Evolutionary conservation across 805 yeast genomes (phyloP).

Genomic region (Lachancea dasiensis): DNA sequence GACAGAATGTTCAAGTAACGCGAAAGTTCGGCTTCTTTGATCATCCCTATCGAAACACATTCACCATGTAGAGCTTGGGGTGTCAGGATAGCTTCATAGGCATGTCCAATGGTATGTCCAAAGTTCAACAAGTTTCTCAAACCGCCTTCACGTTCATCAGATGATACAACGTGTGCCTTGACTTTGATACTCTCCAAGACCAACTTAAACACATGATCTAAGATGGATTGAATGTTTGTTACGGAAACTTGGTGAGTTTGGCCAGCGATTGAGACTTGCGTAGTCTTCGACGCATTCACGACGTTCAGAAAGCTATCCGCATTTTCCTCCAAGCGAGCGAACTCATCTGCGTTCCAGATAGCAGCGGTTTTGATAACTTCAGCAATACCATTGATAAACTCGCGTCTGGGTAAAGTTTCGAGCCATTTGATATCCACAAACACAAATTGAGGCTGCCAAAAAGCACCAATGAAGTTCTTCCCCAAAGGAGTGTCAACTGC

Average conservation of each 20-base stretch:
- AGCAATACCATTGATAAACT: conserved; percentile 96
- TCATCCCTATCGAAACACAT: conserved; percentile 97
- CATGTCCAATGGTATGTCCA: conserved; percentile 97
- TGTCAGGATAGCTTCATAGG: conserved; percentile 94
- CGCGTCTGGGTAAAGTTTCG: conserved; percentile 84
- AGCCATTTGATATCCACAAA: conserved; percentile 84
- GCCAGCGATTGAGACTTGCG: conserved; percentile 11
- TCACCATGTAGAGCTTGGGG: conserved; percentile 97
- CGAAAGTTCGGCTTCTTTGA: conserved; percentile 91
- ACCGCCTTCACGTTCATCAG: conserved; percentile 94
- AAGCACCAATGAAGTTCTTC: conserved; percentile 92
- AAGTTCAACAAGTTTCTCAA: conserved; percentile 87
- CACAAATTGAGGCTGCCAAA: conserved; percentile 91
- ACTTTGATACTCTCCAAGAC: conserved; percentile 84
- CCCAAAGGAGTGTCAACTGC: conserved; percentile 97
- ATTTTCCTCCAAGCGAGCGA: conserved; percentile 73
- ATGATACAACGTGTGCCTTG: conserved; percentile 88
- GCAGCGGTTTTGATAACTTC: conserved; percentile 98
- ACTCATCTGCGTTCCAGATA: conserved; percentile 90
- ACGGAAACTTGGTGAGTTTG: conserved; percentile 38
- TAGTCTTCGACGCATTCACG: conserved; percentile 38
- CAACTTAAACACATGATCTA: conserved; percentile 67
- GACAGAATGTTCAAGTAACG: conserved; percentile 83
- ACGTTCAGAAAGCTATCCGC: conserved; percentile 63
- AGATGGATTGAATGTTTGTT: conserved; percentile 63